Evolutionary conservation across 306 rosid genomes (phyloP).

Genomic region (Myrica gale): DNA sequence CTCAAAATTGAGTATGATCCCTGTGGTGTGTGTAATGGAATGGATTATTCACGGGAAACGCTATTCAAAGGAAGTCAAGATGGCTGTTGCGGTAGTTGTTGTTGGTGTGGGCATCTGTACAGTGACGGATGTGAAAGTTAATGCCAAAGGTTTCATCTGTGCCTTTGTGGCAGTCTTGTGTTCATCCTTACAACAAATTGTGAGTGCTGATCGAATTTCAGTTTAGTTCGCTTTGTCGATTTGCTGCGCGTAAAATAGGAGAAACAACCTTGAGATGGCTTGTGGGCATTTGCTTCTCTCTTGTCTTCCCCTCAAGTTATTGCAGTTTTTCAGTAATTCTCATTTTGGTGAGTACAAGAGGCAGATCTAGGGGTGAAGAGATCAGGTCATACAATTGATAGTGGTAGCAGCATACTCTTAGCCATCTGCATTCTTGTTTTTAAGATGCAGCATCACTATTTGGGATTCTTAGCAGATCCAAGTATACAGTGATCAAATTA

Average conservation of each 20-base stretch:
- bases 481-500: no score
- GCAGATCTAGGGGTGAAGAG: no score
- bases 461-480: no score
- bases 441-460: no score
- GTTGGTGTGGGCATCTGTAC: constrained; percentile 56
- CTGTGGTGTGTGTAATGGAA: constrained; percentile 56
- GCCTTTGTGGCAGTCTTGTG: constrained; percentile 47
- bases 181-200: constrained; percentile 58
- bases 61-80: constrained; percentile 52
- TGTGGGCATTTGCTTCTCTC: no score
- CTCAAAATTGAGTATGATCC: constrained; percentile 58
- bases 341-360: no score
- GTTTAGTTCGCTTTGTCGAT: not conserved
- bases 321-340: no score
- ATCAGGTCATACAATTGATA: no score
- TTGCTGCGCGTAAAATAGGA: not conserved
- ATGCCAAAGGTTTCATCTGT: constrained; percentile 52
- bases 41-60: constrained; percentile 56
- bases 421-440: no score
- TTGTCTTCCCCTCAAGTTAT: not conserved
- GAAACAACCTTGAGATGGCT: not conserved
- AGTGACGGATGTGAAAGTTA: constrained; percentile 51
- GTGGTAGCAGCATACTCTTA: no score
- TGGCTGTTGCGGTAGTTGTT: constrained; percentile 50
- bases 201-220: constrained; percentile 19